These are phyloP conservation scores for Dactylellina sp. DNA, from an alignment of 2,329 filamentous ascomycete genomes.

Conservation along the genomic window DNA sequence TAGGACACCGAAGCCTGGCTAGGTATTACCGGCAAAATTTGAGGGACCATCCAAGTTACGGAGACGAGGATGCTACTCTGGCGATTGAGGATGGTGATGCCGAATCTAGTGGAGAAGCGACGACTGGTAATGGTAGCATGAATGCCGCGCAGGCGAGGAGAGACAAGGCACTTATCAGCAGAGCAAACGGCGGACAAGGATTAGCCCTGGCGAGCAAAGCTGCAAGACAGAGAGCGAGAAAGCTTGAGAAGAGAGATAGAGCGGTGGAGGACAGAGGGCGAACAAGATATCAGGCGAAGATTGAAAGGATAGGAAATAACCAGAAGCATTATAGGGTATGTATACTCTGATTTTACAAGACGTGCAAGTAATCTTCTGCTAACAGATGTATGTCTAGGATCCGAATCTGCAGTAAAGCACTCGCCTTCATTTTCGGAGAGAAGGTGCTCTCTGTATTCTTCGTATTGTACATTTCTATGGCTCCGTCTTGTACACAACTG, in stretches of 20 bases:
- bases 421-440: neutral
- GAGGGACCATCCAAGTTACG: slow-evolving; percentile 67
- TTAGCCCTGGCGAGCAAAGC: slow-evolving; percentile 81
- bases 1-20: slow-evolving; percentile 87
- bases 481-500: neutral
- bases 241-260: slow-evolving; percentile 76
- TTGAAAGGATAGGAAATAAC: slow-evolving; percentile 80
- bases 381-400: slow-evolving; percentile 29
- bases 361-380: neutral
- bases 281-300: slow-evolving; percentile 74
- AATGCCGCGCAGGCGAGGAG: slow-evolving; percentile 61
- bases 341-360: neutral
- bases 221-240: slow-evolving; percentile 76
- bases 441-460: neutral
- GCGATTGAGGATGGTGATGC: slow-evolving; percentile 67
- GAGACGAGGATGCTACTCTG: slow-evolving; percentile 65
- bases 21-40: slow-evolving; percentile 95
- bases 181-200: slow-evolving; percentile 78
- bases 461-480: slow-evolving; percentile 17
- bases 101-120: slow-evolving; percentile 62
- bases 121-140: slow-evolving; percentile 58
- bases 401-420: slow-evolving; percentile 40
- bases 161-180: slow-evolving; percentile 72
- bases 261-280: slow-evolving; percentile 73
- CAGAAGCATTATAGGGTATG: slow-evolving; percentile 71